A percentile compares a stretch with the other conserved stretches of the same genome.
Evolutionary conservation across 1,139 yeast species (phyloP).

Genomic region (Taiozyma sp.): DNA sequence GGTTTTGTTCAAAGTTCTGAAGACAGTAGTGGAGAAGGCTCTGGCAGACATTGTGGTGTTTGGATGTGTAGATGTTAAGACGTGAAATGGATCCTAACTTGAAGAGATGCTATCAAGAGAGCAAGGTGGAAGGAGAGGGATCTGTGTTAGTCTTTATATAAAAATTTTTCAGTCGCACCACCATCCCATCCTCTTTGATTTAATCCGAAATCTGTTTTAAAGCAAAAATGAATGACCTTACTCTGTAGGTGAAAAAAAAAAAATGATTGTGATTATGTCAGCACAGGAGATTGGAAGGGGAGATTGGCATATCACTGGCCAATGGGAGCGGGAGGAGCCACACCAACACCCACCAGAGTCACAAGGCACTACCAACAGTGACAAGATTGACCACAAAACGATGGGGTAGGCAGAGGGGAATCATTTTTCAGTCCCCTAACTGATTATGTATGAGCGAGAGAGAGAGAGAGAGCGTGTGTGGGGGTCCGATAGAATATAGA

Average conservation of each 20-base stretch:
- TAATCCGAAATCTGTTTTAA: not conserved
- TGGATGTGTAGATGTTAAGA: not conserved
- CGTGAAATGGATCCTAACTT: not conserved
- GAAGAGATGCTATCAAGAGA: not conserved
- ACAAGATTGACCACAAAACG: not conserved
- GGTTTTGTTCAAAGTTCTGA: slow-evolving; percentile 15
- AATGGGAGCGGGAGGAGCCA: not conserved
- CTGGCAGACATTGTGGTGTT: slow-evolving; percentile 7
- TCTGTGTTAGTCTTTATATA: no score
- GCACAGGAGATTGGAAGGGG: not conserved
- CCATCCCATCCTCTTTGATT: not conserved
- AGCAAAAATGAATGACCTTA: not conserved
- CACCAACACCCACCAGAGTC: no score
- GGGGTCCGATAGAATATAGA: no score
- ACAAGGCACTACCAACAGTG: not conserved
- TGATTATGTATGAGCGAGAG: no score
- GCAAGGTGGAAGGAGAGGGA: no score
- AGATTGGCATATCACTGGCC: not conserved
- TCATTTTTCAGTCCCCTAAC: no score
- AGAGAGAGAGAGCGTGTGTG: no score
- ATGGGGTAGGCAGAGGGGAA: not conserved
- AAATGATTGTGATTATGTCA: not conserved
- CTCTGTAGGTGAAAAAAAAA: not conserved
- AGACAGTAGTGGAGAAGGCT: slow-evolving; percentile 11
- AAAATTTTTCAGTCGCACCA: no score